phyloP scores from a whole-genome alignment of 2,329 filamentous ascomycete genomes.

The Colletotrichum godetiae region DNA sequence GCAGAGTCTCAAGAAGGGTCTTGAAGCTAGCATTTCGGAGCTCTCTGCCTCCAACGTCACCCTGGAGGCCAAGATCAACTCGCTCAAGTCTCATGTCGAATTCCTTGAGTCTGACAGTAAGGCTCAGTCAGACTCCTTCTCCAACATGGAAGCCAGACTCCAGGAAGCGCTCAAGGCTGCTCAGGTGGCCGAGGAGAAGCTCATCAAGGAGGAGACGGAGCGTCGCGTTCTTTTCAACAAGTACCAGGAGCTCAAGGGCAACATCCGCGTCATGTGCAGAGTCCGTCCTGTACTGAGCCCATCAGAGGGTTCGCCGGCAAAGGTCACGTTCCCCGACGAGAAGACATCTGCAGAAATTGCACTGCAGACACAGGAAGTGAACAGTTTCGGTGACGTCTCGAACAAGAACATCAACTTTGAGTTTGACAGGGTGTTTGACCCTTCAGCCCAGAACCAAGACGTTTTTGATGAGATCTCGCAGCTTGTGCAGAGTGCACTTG shows the following conservation, averaged over 20 bases:
- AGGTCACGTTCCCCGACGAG: constrained; percentile 82
- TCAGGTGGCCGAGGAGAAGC: constrained; percentile 79
- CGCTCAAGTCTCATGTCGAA: constrained; percentile 83
- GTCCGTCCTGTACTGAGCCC: constrained; percentile 79
- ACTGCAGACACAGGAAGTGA: constrained; percentile 85
- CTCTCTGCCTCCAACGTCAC: constrained; percentile 70
- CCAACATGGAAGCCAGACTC: constrained; percentile 82
- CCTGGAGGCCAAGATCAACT: constrained; percentile 80
- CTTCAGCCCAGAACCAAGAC: constrained; percentile 80
- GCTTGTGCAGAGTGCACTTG: constrained; percentile 93
- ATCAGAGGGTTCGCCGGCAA: constrained; percentile 74
- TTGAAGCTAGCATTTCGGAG: constrained; percentile 66
- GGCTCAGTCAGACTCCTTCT: constrained; percentile 87
- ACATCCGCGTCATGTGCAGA: constrained; percentile 97
- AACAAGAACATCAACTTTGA: constrained; percentile 87
- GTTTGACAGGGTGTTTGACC: constrained; percentile 93
- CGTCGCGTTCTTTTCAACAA: constrained; percentile 95
- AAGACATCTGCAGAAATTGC: constrained; percentile 90
- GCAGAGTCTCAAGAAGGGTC: constrained; percentile 66
- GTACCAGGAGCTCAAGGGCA: constrained; percentile 97
- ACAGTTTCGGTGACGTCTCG: constrained; percentile 78
- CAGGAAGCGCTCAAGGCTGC: constrained; percentile 80
- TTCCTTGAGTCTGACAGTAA: constrained; percentile 92
- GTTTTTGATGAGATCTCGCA: constrained; percentile 98
- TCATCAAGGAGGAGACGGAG: constrained; percentile 91